Conservation (phyloP, 805 yeast species). For the Kuraishia capsulata region DNA sequence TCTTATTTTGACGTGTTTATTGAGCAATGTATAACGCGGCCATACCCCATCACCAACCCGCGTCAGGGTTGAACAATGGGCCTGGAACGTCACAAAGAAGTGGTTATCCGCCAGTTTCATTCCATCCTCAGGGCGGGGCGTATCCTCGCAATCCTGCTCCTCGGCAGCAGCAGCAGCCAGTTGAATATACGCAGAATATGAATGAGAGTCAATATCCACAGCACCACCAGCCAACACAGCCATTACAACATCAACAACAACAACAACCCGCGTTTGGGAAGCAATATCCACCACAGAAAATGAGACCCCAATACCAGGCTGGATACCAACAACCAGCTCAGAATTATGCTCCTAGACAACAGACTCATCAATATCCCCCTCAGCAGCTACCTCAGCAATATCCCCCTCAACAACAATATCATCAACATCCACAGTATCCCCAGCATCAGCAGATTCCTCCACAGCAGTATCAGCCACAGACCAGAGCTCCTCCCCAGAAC, state of each 20-base stretch:
- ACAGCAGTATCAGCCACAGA: background rate
- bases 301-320: background rate
- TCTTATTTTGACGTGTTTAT: no score
- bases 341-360: background rate
- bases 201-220: no score
- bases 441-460: background rate
- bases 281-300: background rate
- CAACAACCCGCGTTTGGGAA: background rate
- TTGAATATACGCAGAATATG: no score
- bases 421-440: background rate
- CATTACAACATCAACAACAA: constrained; percentile 1
- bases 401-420: background rate
- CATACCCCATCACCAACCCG: no score
- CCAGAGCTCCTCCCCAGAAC: background rate
- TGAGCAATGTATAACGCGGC: no score
- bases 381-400: background rate
- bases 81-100: no score
- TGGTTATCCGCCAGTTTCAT: no score
- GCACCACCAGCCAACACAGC: constrained; percentile 2
- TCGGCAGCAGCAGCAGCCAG: no score
- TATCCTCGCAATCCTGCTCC: no score
- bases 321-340: background rate
- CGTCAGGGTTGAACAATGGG: no score
- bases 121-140: no score
- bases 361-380: background rate